Percentiles rank a stretch among this genome's conserved stretches.
phyloP scores from a whole-genome alignment of 1,284 basidiomycete genomes.

The Tilletia walkeri region DNA sequence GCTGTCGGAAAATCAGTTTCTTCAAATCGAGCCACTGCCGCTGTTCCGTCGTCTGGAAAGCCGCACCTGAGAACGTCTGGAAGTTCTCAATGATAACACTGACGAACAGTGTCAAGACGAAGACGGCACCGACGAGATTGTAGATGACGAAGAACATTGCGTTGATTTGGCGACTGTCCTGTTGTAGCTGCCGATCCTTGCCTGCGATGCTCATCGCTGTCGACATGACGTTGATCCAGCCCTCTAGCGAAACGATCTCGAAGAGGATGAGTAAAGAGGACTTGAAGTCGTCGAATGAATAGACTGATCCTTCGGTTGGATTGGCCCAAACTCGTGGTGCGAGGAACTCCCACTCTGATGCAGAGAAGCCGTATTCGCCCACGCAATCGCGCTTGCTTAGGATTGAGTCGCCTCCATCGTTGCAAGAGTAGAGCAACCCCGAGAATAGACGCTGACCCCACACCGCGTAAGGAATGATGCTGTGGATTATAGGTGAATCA shows the following conservation, averaged over 20 bases:
- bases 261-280: slow-evolving; percentile 86
- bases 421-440: slow-evolving; percentile 81
- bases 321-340: slow-evolving; percentile 86
- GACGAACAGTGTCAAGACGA: slow-evolving; percentile 62
- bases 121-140: slow-evolving; percentile 84
- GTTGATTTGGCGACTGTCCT: slow-evolving; percentile 58
- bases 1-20: slow-evolving; percentile 81
- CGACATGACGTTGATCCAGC: slow-evolving; percentile 90
- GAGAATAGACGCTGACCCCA: slow-evolving; percentile 96
- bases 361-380: slow-evolving; percentile 67
- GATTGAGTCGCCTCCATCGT: slow-evolving; percentile 64
- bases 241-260: slow-evolving; percentile 90
- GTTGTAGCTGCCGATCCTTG: slow-evolving; percentile 41
- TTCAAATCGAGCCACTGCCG: slow-evolving; percentile 91
- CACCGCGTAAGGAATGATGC: slow-evolving; percentile 90
- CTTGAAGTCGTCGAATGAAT: slow-evolving; percentile 87
- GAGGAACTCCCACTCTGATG: slow-evolving; percentile 65
- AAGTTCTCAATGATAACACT: slow-evolving; percentile 95
- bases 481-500: not conserved
- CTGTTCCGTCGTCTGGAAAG: slow-evolving; percentile 75
- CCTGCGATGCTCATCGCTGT: slow-evolving; percentile 79
- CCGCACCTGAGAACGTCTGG: slow-evolving; percentile 73
- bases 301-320: slow-evolving; percentile 76
- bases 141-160: slow-evolving; percentile 91
- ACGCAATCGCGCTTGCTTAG: slow-evolving; percentile 68